Base-by-base conservation (phyloP, 2,329 filamentous ascomycete species). In the Cladophialophora chaetospira region DNA sequence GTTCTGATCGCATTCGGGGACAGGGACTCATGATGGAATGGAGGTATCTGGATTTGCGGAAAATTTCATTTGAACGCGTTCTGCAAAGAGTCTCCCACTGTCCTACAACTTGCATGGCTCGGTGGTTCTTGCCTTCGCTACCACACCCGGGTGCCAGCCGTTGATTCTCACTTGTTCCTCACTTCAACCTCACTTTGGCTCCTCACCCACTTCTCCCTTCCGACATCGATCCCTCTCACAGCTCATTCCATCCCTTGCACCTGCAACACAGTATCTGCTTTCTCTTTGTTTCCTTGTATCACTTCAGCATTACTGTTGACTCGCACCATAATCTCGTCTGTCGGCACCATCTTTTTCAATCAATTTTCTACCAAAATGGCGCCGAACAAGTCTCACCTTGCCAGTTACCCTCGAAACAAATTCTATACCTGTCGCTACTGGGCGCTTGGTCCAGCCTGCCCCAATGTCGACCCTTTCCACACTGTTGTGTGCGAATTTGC, bases 381-480 rank as follows among this genome's bases (percentile, higher is more conserved):
- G 13, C 4, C 26, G 4, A 44, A 4, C 42, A 44, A 25, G 42
- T 25, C 23, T 19, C 23, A 25, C 13, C 10, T 13, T 4, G 15
- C 43, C 21, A 19, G 40, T 13, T 13, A 36, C 28, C 17, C 43
- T 31, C 26, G 26, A 33, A 50, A 36, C 28, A 48, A 58, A 17
- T 35, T 55, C 21, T 48, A 43, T 15, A 62, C 58, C 15, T 66
- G 64, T 47, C 62, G 64, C 11, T 66, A 66, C 47, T 65, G 62
- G 61, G 64, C 64, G 19, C 48, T 65, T n/a, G 62, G 61, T 6
- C 52, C 60, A 4, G 9, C 21, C 3, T 66, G 64, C 47, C 64
- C 64, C 10, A 61, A 66, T 26, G n/a, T 57, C 31, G 58, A 55
- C 35, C 28, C 45, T 1, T 52, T 58, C 31, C 56, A 53, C 23